Evolutionary conservation across 495 filamentous ascomycete genomes (phyloP).

Genomic region (Trichoderma parareesei): DNA sequence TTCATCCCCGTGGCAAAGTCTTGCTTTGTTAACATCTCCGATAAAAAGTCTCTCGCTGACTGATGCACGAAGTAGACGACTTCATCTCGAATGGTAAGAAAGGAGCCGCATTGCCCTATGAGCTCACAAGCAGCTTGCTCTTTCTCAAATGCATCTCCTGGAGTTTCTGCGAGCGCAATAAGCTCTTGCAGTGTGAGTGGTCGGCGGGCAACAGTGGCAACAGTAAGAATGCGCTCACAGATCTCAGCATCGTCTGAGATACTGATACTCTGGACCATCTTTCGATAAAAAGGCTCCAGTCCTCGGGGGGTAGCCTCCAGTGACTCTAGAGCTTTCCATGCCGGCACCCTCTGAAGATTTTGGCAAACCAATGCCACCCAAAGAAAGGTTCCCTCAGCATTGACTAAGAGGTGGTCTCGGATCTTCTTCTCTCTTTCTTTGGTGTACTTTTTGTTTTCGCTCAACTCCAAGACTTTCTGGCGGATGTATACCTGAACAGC

Average conservation of each 20-base stretch:
- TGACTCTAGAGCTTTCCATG: neutral
- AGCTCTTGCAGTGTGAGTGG: constrained; percentile 18
- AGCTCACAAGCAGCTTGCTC: constrained; percentile 5
- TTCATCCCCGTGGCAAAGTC: constrained; percentile 18
- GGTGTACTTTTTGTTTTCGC: neutral
- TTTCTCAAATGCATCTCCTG: constrained; percentile 6
- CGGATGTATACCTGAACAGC: neutral
- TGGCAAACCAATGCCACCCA: constrained; percentile 26
- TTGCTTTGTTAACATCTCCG: neutral
- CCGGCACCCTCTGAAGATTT: neutral
- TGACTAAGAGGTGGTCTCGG: constrained; percentile 16
- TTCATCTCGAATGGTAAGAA: constrained; percentile 22
- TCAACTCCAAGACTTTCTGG: neutral
- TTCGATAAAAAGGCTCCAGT: constrained; percentile 14
- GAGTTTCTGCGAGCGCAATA: neutral
- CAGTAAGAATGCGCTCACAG: constrained; percentile 17
- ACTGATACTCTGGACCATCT: constrained; percentile 15
- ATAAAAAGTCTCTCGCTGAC: constrained; percentile 35
- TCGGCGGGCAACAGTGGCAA: constrained; percentile 13
- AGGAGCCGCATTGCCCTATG: constrained; percentile 25
- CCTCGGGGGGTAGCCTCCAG: constrained; percentile 12
- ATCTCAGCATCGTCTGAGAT: neutral
- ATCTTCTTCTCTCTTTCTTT: neutral
- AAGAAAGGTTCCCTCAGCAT: constrained; percentile 23
- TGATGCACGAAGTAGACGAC: constrained; percentile 33